phyloP scores from a whole-genome alignment of 768 basidiomycete genomes.

The Suillus placidus region DNA sequence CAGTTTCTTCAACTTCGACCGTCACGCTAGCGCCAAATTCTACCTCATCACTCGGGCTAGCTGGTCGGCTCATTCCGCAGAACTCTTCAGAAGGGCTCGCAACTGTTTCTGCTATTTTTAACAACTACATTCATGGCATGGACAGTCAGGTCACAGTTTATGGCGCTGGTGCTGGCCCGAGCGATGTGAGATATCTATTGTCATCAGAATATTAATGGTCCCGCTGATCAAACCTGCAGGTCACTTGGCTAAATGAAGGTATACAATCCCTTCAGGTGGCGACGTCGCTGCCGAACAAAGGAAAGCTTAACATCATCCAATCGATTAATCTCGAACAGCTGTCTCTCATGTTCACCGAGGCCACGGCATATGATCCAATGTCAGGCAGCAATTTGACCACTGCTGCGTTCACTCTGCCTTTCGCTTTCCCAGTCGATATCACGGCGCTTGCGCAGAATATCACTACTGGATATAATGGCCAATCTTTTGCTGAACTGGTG shows the following conservation, averaged over 20 bases:
- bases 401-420: slow-evolving; percentile 68
- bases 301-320: slow-evolving; percentile 63
- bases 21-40: slow-evolving; percentile 59
- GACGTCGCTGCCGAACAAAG: slow-evolving; percentile 64
- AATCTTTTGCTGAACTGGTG: slow-evolving; percentile 59
- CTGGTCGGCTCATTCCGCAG: slow-evolving; percentile 69
- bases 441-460: slow-evolving; percentile 62
- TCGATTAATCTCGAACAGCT: slow-evolving; percentile 63
- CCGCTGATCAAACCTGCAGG: slow-evolving; percentile 38
- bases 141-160: slow-evolving; percentile 61
- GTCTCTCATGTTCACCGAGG: slow-evolving; percentile 57
- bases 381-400: slow-evolving; percentile 63
- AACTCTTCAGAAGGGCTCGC: slow-evolving; percentile 51
- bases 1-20: slow-evolving; percentile 49
- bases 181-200: slow-evolving; percentile 44
- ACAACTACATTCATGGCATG: slow-evolving; percentile 69
- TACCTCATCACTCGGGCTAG: slow-evolving; percentile 54
- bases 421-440: slow-evolving; percentile 71
- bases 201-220: not conserved
- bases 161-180: slow-evolving; percentile 60
- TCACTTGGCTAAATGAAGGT: slow-evolving; percentile 72
- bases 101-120: slow-evolving; percentile 66
- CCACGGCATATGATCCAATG: slow-evolving; percentile 57
- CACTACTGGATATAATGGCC: slow-evolving; percentile 51
- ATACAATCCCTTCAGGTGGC: slow-evolving; percentile 63